Base-by-base conservation (phyloP, 352 stramenopile genomes). In the Halophytophthora batemanensis region DNA sequence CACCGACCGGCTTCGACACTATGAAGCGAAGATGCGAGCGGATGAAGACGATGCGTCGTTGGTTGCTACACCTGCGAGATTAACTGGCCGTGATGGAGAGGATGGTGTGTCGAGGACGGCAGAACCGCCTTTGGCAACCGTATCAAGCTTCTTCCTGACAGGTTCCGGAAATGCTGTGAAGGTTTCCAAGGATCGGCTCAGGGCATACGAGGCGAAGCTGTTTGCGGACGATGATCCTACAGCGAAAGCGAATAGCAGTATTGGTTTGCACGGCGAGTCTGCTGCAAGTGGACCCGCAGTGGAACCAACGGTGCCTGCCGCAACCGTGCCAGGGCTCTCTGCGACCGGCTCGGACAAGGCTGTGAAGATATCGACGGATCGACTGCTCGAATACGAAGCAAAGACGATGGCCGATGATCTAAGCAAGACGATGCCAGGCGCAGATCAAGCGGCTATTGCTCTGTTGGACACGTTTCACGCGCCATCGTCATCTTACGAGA, bases 91-190 rank as follows among this genome's bases (percentile, higher is more conserved):
- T 40, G 28, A 53, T 19, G 35, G 65, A 45, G 45, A 61, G 21
- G 59, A 50, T n/a, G n/a, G 6, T 17, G 34, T 23, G 3, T 17
- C 8, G n/a, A 37, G n/a, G 19, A 2, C 6, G 19, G 19, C 14
- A 17, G 29, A 13, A 12, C 6, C n/a, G 18, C 17, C 13, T 18
- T 37, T 40, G 42, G 12, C 49, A 8, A 56, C 38, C 12, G 53
- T 67, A 18, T 23, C 59, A 18, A 59, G 53, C 53, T 38, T 63
- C 6, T 76, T 76, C 46, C 52, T 65, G 41, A 73, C 67, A 2
- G 56, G 53, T 13, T 60, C 56, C 12, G 68, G 64, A 0, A 47
- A 53, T 19, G 49, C 39, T 21, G 44, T 73, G 23, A 25, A 28
- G 28, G 46, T 73, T 6, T 77, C 57, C 17, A 63, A 60, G 41